These are phyloP conservation scores for Ziziphus jujuba DNA, from an alignment of 306 rosid genomes.

Conservation along the genomic window DNA sequence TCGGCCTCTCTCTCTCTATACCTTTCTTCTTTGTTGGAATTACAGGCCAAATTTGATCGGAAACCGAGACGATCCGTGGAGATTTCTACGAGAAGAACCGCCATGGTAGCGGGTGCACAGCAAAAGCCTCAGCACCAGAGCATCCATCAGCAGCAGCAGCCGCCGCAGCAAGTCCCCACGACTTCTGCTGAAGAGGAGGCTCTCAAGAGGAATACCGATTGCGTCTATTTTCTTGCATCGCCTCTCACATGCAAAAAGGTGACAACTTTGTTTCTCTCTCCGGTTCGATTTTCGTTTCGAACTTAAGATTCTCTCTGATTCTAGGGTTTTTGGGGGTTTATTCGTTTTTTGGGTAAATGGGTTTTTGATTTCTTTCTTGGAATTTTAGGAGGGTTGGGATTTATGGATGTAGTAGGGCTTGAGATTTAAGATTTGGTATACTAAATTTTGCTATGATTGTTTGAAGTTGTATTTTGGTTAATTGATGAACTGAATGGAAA, in stretches of 20 bases:
- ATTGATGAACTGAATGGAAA: background rate
- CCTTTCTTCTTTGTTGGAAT: background rate
- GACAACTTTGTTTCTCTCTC: slow-evolving; percentile 3
- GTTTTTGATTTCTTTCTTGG: background rate
- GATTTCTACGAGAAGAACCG: slow-evolving; percentile 30
- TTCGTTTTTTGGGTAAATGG: background rate
- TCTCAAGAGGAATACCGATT: slow-evolving; percentile 88
- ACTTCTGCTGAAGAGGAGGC: slow-evolving; percentile 81
- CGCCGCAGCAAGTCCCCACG: slow-evolving; percentile 33
- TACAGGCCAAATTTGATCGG: slow-evolving; percentile 29
- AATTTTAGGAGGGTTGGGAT: slow-evolving; percentile 2
- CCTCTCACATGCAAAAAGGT: slow-evolving; percentile 99
- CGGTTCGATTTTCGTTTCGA: background rate
- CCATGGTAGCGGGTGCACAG: slow-evolving; percentile 67
- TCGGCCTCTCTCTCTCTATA: slow-evolving; percentile 32
- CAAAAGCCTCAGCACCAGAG: slow-evolving; percentile 43
- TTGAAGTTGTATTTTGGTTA: background rate
- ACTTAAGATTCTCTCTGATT: background rate
- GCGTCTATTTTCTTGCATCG: slow-evolving; percentile 98
- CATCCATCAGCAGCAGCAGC: slow-evolving; percentile 19
- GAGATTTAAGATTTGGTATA: background rate
- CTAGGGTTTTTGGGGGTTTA: slow-evolving; percentile 6
- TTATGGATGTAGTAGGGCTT: slow-evolving; percentile 8
- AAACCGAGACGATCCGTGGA: slow-evolving; percentile 23
- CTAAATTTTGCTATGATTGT: background rate